phyloP scores from a whole-genome alignment of 345 rosid genomes.

The Theobroma cacao region DNA sequence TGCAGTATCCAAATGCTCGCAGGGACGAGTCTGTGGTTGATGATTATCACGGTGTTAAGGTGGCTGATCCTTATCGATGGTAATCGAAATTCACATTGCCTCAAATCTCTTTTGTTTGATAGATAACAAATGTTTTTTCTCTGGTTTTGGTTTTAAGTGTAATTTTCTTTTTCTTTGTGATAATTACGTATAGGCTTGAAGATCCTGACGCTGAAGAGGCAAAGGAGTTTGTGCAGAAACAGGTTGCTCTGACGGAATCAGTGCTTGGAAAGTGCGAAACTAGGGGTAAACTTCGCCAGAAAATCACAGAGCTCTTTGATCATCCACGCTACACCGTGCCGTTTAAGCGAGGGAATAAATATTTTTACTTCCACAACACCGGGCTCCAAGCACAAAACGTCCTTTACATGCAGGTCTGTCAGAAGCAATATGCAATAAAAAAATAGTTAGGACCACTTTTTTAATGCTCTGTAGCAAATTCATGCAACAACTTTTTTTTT shows the following conservation, averaged over 20 bases:
- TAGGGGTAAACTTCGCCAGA: constrained; percentile 57
- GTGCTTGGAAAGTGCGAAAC: constrained; percentile 58
- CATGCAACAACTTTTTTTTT: neutral
- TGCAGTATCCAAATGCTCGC: constrained; percentile 61
- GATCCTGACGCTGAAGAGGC: constrained; percentile 85
- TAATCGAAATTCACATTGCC: constrained; percentile 18
- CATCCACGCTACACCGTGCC: constrained; percentile 82
- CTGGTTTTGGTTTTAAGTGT: neutral
- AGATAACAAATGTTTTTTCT: neutral
- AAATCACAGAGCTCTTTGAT: constrained; percentile 63
- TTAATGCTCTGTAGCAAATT: neutral
- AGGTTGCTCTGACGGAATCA: constrained; percentile 60
- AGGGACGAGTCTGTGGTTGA: constrained; percentile 76
- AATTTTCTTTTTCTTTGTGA: neutral
- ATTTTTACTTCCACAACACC: constrained; percentile 78
- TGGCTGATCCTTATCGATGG: constrained; percentile 92
- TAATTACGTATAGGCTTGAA: constrained; percentile 57
- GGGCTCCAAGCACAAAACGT: constrained; percentile 89
- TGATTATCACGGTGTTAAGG: constrained; percentile 66
- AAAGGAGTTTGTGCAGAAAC: constrained; percentile 68
- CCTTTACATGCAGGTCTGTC: constrained; percentile 66
- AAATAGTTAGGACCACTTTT: neutral
- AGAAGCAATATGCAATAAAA: neutral
- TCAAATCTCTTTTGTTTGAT: neutral
- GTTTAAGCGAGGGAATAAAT: constrained; percentile 57